Conservation (phyloP, 2,329 filamentous ascomycete genomes). For the Nectriaceae sp. region DNA sequence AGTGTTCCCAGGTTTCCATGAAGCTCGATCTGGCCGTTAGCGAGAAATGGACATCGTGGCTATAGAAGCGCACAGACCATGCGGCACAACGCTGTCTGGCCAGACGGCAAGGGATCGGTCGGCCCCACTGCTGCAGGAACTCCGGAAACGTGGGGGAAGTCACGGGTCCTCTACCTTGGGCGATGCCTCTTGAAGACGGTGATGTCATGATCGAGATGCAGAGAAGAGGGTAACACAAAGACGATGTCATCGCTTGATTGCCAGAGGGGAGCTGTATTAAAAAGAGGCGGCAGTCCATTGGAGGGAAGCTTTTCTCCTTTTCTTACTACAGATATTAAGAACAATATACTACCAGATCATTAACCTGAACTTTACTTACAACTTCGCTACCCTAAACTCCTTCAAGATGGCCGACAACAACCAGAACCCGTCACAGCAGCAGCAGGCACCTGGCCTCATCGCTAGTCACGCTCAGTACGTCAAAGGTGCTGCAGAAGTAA, state of each 20-base stretch:
- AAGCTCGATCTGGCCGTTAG: conserved; percentile 1
- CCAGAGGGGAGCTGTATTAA: conserved; percentile 18
- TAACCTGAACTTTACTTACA: no score
- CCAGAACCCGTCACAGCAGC: conserved; percentile 30
- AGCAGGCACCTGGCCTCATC: conserved; percentile 57
- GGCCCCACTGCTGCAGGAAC: conserved; percentile 1
- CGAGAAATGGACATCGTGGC: conserved; percentile 32
- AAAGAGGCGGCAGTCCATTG: conserved; percentile 7
- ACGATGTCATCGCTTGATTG: conserved; percentile 29
- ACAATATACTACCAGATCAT: no score
- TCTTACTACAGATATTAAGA: no score
- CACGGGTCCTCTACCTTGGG: background rate
- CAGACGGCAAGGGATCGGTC: conserved; percentile 4
- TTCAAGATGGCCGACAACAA: conserved; percentile 32
- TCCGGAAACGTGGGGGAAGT: background rate
- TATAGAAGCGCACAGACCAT: conserved; percentile 16
- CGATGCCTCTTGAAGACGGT: conserved; percentile 11
- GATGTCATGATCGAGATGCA: conserved; percentile 29
- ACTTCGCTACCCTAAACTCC: background rate
- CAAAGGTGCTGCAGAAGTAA: conserved; percentile 67
- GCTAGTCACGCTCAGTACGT: conserved; percentile 67
- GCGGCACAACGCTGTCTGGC: conserved; percentile 15
- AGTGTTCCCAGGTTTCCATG: background rate
- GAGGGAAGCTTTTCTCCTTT: no score
- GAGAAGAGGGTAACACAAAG: conserved; percentile 10